phyloP scores from a whole-genome alignment of 2,329 filamentous ascomycete species.

The Penicillium rolfsii region DNA sequence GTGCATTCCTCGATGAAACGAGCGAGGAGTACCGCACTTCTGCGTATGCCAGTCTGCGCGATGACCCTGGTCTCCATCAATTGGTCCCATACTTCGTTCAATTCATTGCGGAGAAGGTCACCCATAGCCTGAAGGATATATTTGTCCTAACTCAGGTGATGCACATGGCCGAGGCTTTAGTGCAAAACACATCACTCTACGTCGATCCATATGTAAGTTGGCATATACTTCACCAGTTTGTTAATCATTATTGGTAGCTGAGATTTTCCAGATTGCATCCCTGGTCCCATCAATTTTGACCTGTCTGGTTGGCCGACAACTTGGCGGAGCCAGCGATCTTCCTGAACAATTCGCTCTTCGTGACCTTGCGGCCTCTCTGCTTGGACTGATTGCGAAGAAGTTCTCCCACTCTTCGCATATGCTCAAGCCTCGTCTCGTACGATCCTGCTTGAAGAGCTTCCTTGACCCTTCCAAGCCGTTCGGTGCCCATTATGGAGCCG shows the following conservation, averaged over 20 bases:
- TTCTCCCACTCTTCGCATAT: slow-evolving; percentile 80
- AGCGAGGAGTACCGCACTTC: slow-evolving; percentile 85
- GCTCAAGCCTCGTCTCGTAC: slow-evolving; percentile 82
- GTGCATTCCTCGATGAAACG: slow-evolving; percentile 82
- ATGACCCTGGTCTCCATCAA: slow-evolving; percentile 92
- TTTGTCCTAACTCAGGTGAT: slow-evolving; percentile 92
- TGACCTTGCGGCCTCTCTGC: slow-evolving; percentile 79
- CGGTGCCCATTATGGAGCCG: slow-evolving; percentile 84
- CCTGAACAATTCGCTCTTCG: slow-evolving; percentile 75
- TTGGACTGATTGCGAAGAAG: slow-evolving; percentile 77
- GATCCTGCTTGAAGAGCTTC: slow-evolving; percentile 92
- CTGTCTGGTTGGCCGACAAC: slow-evolving; percentile 81
- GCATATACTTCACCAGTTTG: neutral
- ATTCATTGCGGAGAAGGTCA: slow-evolving; percentile 94
- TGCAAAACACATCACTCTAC: slow-evolving; percentile 81
- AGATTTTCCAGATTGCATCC: slow-evolving; percentile 55
- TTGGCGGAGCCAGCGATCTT: slow-evolving; percentile 62
- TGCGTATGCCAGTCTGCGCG: slow-evolving; percentile 79
- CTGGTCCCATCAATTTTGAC: slow-evolving; percentile 88
- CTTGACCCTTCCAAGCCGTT: slow-evolving; percentile 83
- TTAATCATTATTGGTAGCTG: slow-evolving; percentile 14
- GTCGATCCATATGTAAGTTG: slow-evolving; percentile 64
- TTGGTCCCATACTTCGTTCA: slow-evolving; percentile 95
- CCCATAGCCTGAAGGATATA: slow-evolving; percentile 85
- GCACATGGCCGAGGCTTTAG: slow-evolving; percentile 81